A percentile compares a stretch with the other conserved stretches of the same genome.
Conservation (phyloP, 2,329 filamentous ascomycete genomes). For the Fusarium anthophilum region DNA sequence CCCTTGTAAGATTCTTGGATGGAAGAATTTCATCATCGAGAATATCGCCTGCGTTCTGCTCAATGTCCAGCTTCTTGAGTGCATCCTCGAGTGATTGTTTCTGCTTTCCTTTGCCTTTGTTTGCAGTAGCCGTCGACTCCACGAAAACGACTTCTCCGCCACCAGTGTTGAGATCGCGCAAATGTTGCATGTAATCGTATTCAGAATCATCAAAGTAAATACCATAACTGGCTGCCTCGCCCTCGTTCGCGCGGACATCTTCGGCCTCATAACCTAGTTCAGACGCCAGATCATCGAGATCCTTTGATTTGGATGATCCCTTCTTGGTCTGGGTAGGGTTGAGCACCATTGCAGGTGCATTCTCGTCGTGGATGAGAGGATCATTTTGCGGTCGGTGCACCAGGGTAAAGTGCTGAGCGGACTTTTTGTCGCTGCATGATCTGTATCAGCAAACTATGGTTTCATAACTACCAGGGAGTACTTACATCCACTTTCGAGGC, state of each 20-base stretch:
- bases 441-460: slow-evolving; percentile 11
- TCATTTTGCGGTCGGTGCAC: slow-evolving; percentile 98
- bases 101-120: slow-evolving; percentile 76
- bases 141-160: slow-evolving; percentile 84
- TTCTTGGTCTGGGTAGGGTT: slow-evolving; percentile 67
- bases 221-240: slow-evolving; percentile 93
- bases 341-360: slow-evolving; percentile 90
- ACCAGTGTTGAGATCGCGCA: slow-evolving; percentile 84
- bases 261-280: slow-evolving; percentile 76
- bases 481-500: slow-evolving; percentile 47
- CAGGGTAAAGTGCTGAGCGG: slow-evolving; percentile 90
- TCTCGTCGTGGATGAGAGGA: slow-evolving; percentile 91
- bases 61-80: slow-evolving; percentile 69
- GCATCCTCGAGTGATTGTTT: slow-evolving; percentile 87
- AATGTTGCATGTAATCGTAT: slow-evolving; percentile 99
- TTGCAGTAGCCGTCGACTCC: slow-evolving; percentile 71
- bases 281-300: slow-evolving; percentile 77
- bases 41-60: slow-evolving; percentile 64
- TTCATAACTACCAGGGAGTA: not conserved
- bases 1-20: slow-evolving; percentile 78
- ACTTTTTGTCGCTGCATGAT: slow-evolving; percentile 77
- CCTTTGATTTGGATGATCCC: slow-evolving; percentile 63
- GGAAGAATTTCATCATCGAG: slow-evolving; percentile 80
- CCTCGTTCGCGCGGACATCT: slow-evolving; percentile 85
- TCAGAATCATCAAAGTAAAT: slow-evolving; percentile 94